These are phyloP conservation scores for Agaricales sp. DNA, from an alignment of 1,284 basidiomycete species.

Conservation along the genomic window DNA sequence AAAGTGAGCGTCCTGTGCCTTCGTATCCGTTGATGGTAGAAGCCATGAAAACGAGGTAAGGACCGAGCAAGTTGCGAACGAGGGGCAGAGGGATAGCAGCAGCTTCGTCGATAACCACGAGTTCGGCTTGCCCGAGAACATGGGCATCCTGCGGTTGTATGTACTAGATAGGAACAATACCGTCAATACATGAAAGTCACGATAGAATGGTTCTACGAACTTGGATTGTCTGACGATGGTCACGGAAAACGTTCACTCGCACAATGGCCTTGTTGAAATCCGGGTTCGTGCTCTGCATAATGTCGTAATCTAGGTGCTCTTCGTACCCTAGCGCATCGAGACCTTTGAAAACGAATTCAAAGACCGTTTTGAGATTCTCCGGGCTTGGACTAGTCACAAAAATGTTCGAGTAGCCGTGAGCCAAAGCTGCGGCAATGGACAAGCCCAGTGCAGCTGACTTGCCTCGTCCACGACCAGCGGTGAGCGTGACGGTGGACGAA, in stretches of 20 bases:
- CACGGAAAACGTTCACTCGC: slow-evolving; percentile 89
- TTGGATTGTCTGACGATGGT: slow-evolving; percentile 91
- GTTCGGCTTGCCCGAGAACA: slow-evolving; percentile 94
- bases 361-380: slow-evolving; percentile 96
- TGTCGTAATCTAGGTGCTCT: slow-evolving; percentile 96
- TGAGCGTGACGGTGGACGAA: slow-evolving; percentile 91
- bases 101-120: slow-evolving; percentile 97
- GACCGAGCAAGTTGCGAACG: slow-evolving; percentile 91
- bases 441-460: slow-evolving; percentile 96
- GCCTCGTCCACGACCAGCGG: slow-evolving; percentile 90
- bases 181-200: slow-evolving; percentile 6
- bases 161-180: slow-evolving; percentile 46
- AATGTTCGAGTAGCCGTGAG: slow-evolving; percentile 95
- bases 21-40: slow-evolving; percentile 99
- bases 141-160: slow-evolving; percentile 97
- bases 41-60: slow-evolving; percentile 97
- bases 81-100: slow-evolving; percentile 96
- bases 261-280: slow-evolving; percentile 97
- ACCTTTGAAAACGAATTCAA: slow-evolving; percentile 97
- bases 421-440: slow-evolving; percentile 87
- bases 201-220: slow-evolving; percentile 27
- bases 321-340: slow-evolving; percentile 93
- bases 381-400: slow-evolving; percentile 98
- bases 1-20: slow-evolving; percentile 94
- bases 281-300: slow-evolving; percentile 87